Percentiles rank a stretch among this genome's conserved stretches.
phyloP scores from a whole-genome alignment of 441 rosid genomes.

The Kokia cookei region DNA sequence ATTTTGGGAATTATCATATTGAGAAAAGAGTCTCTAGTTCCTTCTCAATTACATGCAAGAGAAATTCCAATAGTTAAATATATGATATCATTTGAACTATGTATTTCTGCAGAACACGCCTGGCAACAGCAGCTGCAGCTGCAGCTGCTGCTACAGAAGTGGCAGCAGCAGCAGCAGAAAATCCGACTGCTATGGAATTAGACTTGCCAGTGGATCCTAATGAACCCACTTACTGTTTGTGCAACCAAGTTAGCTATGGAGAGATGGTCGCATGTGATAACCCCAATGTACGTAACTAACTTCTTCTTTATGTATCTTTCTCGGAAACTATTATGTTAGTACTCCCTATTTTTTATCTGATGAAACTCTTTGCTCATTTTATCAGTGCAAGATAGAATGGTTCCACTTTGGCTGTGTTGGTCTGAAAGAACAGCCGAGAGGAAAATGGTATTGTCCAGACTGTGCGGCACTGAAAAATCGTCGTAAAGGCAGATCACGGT shows the following conservation, averaged over 20 bases:
- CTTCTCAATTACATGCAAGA: background rate
- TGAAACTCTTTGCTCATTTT: slow-evolving; percentile 2
- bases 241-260: slow-evolving; percentile 96
- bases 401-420: slow-evolving; percentile 95
- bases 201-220: slow-evolving; percentile 97
- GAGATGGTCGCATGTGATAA: slow-evolving; percentile 98
- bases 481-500: slow-evolving; percentile 50
- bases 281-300: slow-evolving; percentile 43
- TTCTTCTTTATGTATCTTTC: background rate
- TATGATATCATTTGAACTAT: background rate
- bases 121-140: slow-evolving; percentile 42
- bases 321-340: background rate
- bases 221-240: slow-evolving; percentile 95
- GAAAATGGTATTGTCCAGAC: slow-evolving; percentile 91
- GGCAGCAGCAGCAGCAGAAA: slow-evolving; percentile 44
- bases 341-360: slow-evolving; percentile 11
- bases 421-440: slow-evolving; percentile 81
- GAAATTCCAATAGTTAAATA: background rate
- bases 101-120: slow-evolving; percentile 54
- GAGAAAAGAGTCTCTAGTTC: background rate
- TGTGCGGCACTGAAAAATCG: slow-evolving; percentile 68
- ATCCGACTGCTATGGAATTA: slow-evolving; percentile 73
- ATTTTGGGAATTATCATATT: background rate
- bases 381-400: slow-evolving; percentile 98
- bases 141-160: slow-evolving; percentile 32